These are phyloP conservation scores for Blastosporella zonata DNA, from an alignment of 1,284 basidiomycete species.

Conservation along the genomic window DNA sequence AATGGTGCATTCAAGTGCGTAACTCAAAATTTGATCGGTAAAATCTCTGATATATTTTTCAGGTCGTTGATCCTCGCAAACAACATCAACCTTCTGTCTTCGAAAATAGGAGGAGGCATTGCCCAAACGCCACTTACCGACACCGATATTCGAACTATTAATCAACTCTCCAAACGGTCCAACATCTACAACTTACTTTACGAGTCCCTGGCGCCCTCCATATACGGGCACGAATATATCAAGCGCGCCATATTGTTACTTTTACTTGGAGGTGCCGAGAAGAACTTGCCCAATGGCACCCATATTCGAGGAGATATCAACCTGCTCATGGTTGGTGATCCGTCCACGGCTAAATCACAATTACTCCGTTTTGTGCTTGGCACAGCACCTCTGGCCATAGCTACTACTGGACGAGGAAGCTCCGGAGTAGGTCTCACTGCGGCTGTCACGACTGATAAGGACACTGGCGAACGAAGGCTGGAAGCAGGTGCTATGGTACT, in stretches of 20 bases:
- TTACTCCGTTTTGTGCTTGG: constrained; percentile 95
- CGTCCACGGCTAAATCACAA: constrained; percentile 97
- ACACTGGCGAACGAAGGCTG: constrained; percentile 93
- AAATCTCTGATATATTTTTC: constrained; percentile 18
- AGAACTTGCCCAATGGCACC: constrained; percentile 96
- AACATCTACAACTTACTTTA: constrained; percentile 90
- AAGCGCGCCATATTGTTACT: constrained; percentile 93
- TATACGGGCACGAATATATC: constrained; percentile 95
- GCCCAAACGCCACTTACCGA: constrained; percentile 93
- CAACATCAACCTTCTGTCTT: constrained; percentile 94
- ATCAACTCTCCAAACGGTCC: constrained; percentile 85
- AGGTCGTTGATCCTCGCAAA: constrained; percentile 95
- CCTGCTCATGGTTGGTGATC: constrained; percentile 98
- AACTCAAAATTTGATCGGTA: constrained; percentile 9
- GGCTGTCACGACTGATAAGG: constrained; percentile 98
- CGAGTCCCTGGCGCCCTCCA: constrained; percentile 95
- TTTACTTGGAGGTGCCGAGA: constrained; percentile 94
- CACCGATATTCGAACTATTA: constrained; percentile 95
- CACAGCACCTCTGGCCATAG: constrained; percentile 96
- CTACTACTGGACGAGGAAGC: constrained; percentile 95
- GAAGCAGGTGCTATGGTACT: constrained; percentile 99
- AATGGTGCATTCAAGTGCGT: constrained; percentile 90
- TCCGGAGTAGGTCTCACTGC: constrained; percentile 99
- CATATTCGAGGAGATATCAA: constrained; percentile 99
- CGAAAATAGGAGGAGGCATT: constrained; percentile 94